phyloP scores from a whole-genome alignment of 2,329 filamentous ascomycete species.

The Falciphora oryzae region DNA sequence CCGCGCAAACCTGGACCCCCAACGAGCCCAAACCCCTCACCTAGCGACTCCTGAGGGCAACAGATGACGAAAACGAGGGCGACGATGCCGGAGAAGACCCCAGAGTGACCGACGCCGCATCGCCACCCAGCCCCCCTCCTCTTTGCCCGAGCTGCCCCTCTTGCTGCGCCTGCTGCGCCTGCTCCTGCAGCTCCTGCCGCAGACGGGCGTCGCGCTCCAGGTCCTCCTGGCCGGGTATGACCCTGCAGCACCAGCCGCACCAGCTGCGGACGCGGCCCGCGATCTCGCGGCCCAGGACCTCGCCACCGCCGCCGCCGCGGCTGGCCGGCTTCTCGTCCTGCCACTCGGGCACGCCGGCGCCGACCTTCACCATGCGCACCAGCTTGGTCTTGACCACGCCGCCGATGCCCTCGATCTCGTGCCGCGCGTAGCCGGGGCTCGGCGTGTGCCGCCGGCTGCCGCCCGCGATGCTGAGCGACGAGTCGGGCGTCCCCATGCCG shows the following conservation, averaged over 20 bases:
- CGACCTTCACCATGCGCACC: slow-evolving; percentile 76
- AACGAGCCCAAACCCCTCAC: not conserved
- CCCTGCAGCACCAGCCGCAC: slow-evolving; percentile 87
- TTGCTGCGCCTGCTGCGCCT: not conserved
- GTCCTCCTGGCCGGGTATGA: slow-evolving; percentile 56
- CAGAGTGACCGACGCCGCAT: too few relatives aligned
- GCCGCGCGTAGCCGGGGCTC: slow-evolving; percentile 70
- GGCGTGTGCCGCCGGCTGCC: slow-evolving; percentile 4
- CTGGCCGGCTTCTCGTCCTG: slow-evolving; percentile 58
- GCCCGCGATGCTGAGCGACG: slow-evolving; percentile 1
- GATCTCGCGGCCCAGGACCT: slow-evolving; percentile 65
- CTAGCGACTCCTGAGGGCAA: slow-evolving; percentile 4
- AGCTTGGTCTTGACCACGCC: slow-evolving; percentile 82
- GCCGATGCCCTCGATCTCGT: slow-evolving; percentile 88
- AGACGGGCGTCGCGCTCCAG: slow-evolving; percentile 19
- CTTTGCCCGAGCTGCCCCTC: not conserved
- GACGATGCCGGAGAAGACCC: too few relatives aligned
- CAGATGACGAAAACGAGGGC: slow-evolving; percentile 1
- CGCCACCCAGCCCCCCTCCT: not conserved
- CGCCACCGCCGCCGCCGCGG: slow-evolving; percentile 40
- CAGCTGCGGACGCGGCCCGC: slow-evolving; percentile 66
- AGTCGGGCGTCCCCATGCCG: slow-evolving; percentile 5
- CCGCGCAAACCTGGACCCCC: not conserved
- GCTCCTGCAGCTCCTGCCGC: not conserved
- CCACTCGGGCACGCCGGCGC: slow-evolving; percentile 79